Evolutionary conservation across 2,329 filamentous ascomycete species (phyloP).

Genomic region (Penicillium polonicum): DNA sequence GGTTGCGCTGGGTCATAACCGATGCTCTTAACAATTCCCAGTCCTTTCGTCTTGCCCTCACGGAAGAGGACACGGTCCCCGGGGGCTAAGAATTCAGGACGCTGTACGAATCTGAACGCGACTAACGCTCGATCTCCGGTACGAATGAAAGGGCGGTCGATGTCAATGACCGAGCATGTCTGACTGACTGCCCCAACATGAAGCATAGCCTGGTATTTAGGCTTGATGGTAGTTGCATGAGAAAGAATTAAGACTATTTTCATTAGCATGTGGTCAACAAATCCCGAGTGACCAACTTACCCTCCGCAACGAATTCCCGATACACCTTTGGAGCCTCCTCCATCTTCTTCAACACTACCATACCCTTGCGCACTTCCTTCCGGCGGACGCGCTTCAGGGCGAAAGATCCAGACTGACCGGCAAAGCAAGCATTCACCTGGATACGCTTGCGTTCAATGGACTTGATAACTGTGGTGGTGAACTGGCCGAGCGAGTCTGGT

Average conservation of each 20-base stretch:
- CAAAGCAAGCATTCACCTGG: conserved; percentile 78
- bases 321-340: conserved; percentile 74
- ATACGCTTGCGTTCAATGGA: conserved; percentile 96
- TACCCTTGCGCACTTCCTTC: conserved; percentile 94
- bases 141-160: conserved; percentile 91
- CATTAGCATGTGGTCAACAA: conserved; percentile 9
- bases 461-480: conserved; percentile 79
- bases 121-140: conserved; percentile 93
- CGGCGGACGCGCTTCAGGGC: conserved; percentile 82
- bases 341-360: conserved; percentile 87
- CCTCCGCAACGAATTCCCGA: conserved; percentile 75
- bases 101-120: conserved; percentile 90
- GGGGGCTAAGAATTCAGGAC: conserved; percentile 85
- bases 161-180: conserved; percentile 95
- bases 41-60: conserved; percentile 89
- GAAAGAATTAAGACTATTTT: conserved; percentile 79
- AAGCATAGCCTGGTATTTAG: conserved; percentile 95
- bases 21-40: conserved; percentile 89
- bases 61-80: conserved; percentile 90
- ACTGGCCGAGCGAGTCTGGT: conserved; percentile 86
- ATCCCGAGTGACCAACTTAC: conserved; percentile 42
- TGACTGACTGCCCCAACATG: conserved; percentile 94
- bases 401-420: conserved; percentile 90
- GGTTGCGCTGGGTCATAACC: conserved; percentile 74
- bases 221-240: conserved; percentile 95